Evolutionary conservation across 495 filamentous ascomycete species (phyloP).

Genomic region (Pseudevernia furfuracea): DNA sequence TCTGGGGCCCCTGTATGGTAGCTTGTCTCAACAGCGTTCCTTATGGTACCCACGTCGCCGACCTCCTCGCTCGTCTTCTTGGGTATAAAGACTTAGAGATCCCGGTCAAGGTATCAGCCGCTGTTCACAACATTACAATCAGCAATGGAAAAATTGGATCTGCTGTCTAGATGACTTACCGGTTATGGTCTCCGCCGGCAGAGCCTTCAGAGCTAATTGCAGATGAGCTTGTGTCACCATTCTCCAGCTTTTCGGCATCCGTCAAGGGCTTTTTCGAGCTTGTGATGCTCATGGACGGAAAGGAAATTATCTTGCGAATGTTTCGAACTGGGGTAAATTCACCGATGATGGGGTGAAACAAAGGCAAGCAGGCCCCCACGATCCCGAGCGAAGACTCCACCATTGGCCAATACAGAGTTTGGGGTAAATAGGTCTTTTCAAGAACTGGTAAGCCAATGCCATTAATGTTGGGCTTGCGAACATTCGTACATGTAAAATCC

Average conservation of each 20-base stretch:
- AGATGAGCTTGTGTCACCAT: neutral
- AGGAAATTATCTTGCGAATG: neutral
- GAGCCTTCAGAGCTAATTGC: neutral
- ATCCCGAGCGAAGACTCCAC: conserved; percentile 10
- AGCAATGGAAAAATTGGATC: neutral
- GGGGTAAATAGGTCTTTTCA: neutral
- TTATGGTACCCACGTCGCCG: conserved; percentile 1
- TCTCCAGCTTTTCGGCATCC: neutral
- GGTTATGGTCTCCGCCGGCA: neutral
- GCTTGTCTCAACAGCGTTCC: neutral
- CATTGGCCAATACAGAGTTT: conserved; percentile 11
- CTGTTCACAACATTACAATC: neutral
- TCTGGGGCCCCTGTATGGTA: neutral
- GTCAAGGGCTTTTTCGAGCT: neutral
- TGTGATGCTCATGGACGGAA: neutral
- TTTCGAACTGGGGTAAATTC: neutral
- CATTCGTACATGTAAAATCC: conserved; percentile 5
- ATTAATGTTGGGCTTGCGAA: neutral
- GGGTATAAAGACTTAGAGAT: neutral
- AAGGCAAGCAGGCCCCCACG: conserved; percentile 4
- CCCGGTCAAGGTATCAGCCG: neutral
- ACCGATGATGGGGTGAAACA: neutral
- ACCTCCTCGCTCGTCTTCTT: neutral
- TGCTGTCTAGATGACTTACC: neutral
- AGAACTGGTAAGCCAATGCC: neutral